Evolutionary conservation across 768 basidiomycete genomes (phyloP), one percentile per base, ranked within the genome.

Genomic region (Tricholoma sp.): DNA sequence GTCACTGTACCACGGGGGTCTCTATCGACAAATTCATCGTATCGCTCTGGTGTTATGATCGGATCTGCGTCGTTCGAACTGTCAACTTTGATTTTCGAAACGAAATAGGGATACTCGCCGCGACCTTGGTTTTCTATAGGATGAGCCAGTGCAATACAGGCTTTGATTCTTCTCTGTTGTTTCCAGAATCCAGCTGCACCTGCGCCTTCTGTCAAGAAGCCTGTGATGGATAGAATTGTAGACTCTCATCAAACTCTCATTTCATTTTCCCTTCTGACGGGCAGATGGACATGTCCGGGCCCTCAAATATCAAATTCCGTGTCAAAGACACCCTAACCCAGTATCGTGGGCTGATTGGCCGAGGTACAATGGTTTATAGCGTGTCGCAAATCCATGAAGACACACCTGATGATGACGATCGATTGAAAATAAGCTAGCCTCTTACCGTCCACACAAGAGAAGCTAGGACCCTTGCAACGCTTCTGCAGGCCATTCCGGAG

Each of bases 351-450:
- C 58, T 55, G 8, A 39, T 55, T 7, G 63, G 65, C 12, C 65
- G 60, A 15, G 63, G 65, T 1, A 62, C 62, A 9, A 54, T 52
- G 13, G 63, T 63, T n/a, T 61, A 58, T 20, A 18, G 39, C 9
- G 60, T 58, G n/a, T 20, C 18, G 15, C 48, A 34, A 12, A 3
- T 59, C 2, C 37, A 15, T 6, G 52, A 49, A 32, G 17, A n/a
- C 10, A 32, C 12, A 12, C n/a, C 17, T 2, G 10, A 28, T n/a
- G 39, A 51, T 9, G 52, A 33, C 24, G 29, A 34, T 5, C 39
- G 52, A 6, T 12, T 63, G 33, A 65, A 68, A 37, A 31, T 60
- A 12, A 59, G 54, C 24, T 68, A 64, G 65, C 59, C 56, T 2
- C 44, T 39, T 18, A 29, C 17, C 0, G 20, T 45, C 15, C 61